phyloP scores from a whole-genome alignment of 2,329 filamentous ascomycete species.

The Monosporascus sp. region DNA sequence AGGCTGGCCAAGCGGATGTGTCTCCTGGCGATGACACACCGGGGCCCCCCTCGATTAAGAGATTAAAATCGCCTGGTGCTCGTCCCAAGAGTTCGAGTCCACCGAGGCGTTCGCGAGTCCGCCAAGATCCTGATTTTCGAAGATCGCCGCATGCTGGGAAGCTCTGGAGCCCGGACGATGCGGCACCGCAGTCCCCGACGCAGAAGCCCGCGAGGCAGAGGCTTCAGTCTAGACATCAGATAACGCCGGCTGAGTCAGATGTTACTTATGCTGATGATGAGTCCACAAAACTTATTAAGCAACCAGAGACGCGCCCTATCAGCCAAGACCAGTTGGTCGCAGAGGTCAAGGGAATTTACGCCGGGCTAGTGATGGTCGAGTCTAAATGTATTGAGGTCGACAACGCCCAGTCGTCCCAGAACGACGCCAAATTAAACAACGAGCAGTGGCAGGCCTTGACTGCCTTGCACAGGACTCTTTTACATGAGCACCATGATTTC shows the following conservation, averaged over 20 bases:
- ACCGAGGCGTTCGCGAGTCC: background rate
- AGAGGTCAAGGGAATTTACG: constrained; percentile 81
- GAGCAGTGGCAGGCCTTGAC: constrained; percentile 85
- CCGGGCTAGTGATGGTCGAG: constrained; percentile 80
- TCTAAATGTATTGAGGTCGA: constrained; percentile 82
- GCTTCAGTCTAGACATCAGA: background rate
- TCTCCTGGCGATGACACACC: background rate
- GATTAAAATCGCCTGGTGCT: background rate
- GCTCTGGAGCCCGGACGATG: background rate
- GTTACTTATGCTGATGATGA: constrained; percentile 7
- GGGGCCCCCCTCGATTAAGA: background rate
- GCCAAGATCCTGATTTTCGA: background rate
- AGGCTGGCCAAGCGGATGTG: background rate
- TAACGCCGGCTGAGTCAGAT: constrained; percentile 4
- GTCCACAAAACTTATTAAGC: constrained; percentile 16
- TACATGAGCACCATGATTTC: constrained; percentile 82
- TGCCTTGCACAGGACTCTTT: constrained; percentile 70
- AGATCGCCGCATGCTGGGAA: background rate
- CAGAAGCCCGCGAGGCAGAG: background rate
- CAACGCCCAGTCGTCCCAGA: constrained; percentile 48
- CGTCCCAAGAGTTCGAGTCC: background rate
- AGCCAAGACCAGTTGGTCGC: constrained; percentile 72
- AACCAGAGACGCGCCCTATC: constrained; percentile 49
- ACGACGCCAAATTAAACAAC: constrained; percentile 41
- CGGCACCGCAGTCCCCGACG: background rate